Evolutionary conservation across 768 basidiomycete species (phyloP).

Genomic region (Rickenella mellea): DNA sequence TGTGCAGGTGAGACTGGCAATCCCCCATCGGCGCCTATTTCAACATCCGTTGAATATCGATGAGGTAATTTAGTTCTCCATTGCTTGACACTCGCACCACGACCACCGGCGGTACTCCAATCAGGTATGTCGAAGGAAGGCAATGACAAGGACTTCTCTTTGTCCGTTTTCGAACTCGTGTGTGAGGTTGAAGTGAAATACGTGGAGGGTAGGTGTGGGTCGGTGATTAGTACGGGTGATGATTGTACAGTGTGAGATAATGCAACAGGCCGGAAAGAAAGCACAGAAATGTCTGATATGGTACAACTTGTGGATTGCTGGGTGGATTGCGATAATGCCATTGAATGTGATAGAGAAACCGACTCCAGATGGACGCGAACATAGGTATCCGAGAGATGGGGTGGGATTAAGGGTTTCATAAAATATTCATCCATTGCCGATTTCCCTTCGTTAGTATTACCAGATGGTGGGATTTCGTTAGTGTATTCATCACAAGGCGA

Average conservation of each 20-base stretch:
- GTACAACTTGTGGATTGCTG: constrained; percentile 14
- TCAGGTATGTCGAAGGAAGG: constrained; percentile 53
- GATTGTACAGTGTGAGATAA: constrained; percentile 16
- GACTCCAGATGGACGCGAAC: constrained; percentile 43
- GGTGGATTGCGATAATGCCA: not conserved
- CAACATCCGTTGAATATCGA: not conserved
- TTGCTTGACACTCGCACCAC: not conserved
- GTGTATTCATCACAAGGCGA: too few relatives aligned
- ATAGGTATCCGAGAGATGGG: constrained; percentile 53
- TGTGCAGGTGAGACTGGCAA: too few relatives aligned
- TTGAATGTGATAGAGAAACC: too few relatives aligned
- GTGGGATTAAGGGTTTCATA: constrained; percentile 38
- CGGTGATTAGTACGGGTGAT: constrained; percentile 66
- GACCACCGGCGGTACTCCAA: constrained; percentile 35
- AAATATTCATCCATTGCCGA: not conserved
- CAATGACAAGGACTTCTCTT: constrained; percentile 14
- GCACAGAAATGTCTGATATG: constrained; percentile 47
- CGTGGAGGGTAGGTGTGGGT: constrained; percentile 53
- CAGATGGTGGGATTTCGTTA: too few relatives aligned
- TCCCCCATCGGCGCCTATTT: too few relatives aligned
- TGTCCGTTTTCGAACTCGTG: too few relatives aligned
- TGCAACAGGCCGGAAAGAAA: constrained; percentile 32
- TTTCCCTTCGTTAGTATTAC: not conserved
- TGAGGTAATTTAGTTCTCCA: not conserved
- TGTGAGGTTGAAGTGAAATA: constrained; percentile 24